Evolutionary conservation across 495 filamentous ascomycete species (phyloP), one percentile per base, ranked within the genome.

Genomic region (Lepraria neglecta): DNA sequence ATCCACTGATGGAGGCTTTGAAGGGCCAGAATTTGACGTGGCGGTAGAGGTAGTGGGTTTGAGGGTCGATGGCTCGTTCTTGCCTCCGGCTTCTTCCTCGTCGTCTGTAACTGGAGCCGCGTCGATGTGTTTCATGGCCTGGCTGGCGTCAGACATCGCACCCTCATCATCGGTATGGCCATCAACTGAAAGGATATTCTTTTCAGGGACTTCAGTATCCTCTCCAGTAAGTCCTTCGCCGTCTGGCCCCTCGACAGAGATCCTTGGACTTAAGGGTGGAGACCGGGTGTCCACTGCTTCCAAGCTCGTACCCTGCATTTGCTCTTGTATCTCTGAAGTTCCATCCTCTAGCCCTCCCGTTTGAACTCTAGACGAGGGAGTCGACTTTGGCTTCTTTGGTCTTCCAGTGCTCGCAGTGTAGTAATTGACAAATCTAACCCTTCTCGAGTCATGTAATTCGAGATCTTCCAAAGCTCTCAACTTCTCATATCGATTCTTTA

Each of bases 351-450:
- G 1, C 6, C 55, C 57, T 11, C 3, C 42, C 17, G 42, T 58
- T 48, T 59, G 35, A 42, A 52, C 24, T 40, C 65, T 44, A 43
- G 55, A 55, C 24, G 64, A 47, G 51, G 62, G 30, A 19, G 68
- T 61, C 35, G 61, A 61, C 47, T 73, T 70, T 17, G 63, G 50
- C 62, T 72, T 77, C 74, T 87, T 83, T 33, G 77, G 77, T 59
- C 76, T 74, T 3, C 90, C 91, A 5, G 86, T 87, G 58, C 89
- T 91, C 30, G 87, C 79, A 10, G 92, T 96, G 68, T 94, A 96
- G 70, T 95, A 97, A 67, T 97, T 96, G 45, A 89, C 77, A 67
- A 96, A 96, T 3, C 90, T 79, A 12, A 92, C 79, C 56, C 82
- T 47, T 58, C 66, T 33, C 7, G 65, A n/a, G 30, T 54, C 30